phyloP scores from a whole-genome alignment of 2,329 filamentous ascomycete genomes.

The Celoporthe dispersa region DNA sequence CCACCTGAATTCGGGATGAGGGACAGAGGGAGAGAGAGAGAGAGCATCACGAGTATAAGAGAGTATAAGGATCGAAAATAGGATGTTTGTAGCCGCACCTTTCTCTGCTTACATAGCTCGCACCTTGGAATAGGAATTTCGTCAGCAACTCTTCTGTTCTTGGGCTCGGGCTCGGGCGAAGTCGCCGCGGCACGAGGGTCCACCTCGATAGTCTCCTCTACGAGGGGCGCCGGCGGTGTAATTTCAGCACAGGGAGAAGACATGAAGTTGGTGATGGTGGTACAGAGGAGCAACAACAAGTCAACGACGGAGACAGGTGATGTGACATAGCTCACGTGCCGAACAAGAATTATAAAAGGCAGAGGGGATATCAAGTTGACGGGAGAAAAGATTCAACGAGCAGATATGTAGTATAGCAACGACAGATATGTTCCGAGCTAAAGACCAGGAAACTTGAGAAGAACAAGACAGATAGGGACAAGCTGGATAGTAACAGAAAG shows the following conservation, averaged over 20 bases:
- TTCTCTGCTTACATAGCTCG: constrained; percentile 80
- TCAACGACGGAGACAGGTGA: background rate
- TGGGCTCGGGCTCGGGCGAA: constrained; percentile 28
- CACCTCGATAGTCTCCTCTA: constrained; percentile 27
- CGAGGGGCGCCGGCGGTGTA: constrained; percentile 24
- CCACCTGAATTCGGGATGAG: background rate
- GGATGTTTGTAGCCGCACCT: constrained; percentile 52
- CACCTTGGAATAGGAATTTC: constrained; percentile 56
- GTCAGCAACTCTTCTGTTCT: constrained; percentile 39
- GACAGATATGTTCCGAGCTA: background rate
- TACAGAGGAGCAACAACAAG: constrained; percentile 2
- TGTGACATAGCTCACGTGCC: constrained; percentile 18
- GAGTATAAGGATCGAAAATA: constrained; percentile 12
- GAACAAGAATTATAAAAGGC: constrained; percentile 11
- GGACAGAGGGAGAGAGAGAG: too few species aligned
- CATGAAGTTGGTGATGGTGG: constrained; percentile 21
- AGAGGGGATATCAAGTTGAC: background rate
- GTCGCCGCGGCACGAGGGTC: constrained; percentile 20
- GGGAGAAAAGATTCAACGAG: constrained; percentile 20
- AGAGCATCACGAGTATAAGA: background rate
- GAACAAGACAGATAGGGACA: constrained; percentile 9
- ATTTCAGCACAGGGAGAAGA: constrained; percentile 21
- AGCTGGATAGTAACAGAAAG: constrained; percentile 16
- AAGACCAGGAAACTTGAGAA: constrained; percentile 12
- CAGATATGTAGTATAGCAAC: constrained; percentile 8